Evolutionary conservation across 2,329 filamentous ascomycete species (phyloP), one percentile per base, ranked within the genome.

Genomic region (Arthroderma sp.): DNA sequence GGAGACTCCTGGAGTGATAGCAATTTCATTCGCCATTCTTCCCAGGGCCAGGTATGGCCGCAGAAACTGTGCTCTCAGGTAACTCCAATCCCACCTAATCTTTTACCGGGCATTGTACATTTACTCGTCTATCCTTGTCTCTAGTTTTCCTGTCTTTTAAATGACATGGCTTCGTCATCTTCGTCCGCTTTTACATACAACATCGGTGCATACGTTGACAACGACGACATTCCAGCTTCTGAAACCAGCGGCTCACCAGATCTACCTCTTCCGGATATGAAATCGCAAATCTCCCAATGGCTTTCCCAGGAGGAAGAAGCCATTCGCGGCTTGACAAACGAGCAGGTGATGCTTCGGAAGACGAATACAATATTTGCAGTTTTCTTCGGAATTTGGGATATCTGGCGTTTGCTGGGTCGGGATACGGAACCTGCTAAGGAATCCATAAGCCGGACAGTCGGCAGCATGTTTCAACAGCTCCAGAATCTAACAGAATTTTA

Each of bases 1-100:
- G 62, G 63, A 4, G 62, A 66, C 51, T 60, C 64, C 6, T 65
- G 59, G 63, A 64, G 61, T 38, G 61, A 63, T 39, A 58, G 56
- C 47, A 54, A 58, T 48, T 55, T 55, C 3, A 54, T 54, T 34
- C 52, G 55, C 8, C 39, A 46, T 6, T 37, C 47, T 8, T 29
- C 8, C 9, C 54, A 56, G 40, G 60, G 57, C 3, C 51, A 49
- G 38, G 51, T 59, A 22, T 65, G 61, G 59, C 60, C 59, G 15
- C 58, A 62, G 47, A 57, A 55, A 54, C 57, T 66, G 36, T 66
- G 61, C 50, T 57, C 54, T 36, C 54, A 56, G 55, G 62, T 64
- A 56, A 51, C 52, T 33, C 15, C 28, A 22, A 34, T 47, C 30
- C 36, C 2, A 28, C 27, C 28, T 1, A 33, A 8, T 37, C 22